Conservation (phyloP, 1,139 yeast species). For the Candida sp. region DNA sequence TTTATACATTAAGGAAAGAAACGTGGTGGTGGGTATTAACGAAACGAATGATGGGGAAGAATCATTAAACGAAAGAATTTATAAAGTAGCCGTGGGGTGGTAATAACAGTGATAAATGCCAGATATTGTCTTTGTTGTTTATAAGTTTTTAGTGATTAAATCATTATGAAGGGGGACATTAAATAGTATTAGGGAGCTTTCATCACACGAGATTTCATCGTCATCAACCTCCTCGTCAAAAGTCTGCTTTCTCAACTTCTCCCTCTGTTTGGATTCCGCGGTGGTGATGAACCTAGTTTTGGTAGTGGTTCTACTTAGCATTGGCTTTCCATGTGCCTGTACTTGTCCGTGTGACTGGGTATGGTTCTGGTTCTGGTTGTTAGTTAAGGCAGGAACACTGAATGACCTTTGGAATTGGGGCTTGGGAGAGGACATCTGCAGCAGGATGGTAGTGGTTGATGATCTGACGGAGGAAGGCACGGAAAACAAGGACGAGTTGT, state of each 20-base stretch:
- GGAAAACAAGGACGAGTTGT: not conserved
- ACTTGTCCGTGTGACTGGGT: conserved; percentile 12
- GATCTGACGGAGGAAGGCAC: not conserved
- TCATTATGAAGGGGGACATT: conserved; percentile 37
- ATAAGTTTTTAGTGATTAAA: not conserved
- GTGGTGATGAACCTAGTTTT: conserved; percentile 41
- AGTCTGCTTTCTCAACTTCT: conserved; percentile 41
- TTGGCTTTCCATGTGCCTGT: conserved; percentile 13
- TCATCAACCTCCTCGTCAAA: conserved; percentile 51
- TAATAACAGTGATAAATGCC: not conserved
- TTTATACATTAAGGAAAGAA: not conserved
- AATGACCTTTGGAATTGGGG: conserved; percentile 3
- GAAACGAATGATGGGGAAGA: not conserved
- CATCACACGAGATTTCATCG: conserved; percentile 36
- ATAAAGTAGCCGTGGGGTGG: not conserved
- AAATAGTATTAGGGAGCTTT: conserved; percentile 29
- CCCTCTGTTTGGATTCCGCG: conserved; percentile 43
- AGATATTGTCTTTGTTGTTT: not conserved
- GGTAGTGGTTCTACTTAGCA: conserved; percentile 26
- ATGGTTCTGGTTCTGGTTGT: conserved; percentile 2
- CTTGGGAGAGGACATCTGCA: conserved; percentile 11
- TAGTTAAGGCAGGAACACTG: not conserved
- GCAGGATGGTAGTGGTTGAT: conserved; percentile 1
- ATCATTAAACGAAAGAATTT: not conserved
- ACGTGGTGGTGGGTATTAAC: not conserved